Conservation (phyloP, 208 protist species). For the Acanthamoeba royreba region DNA sequence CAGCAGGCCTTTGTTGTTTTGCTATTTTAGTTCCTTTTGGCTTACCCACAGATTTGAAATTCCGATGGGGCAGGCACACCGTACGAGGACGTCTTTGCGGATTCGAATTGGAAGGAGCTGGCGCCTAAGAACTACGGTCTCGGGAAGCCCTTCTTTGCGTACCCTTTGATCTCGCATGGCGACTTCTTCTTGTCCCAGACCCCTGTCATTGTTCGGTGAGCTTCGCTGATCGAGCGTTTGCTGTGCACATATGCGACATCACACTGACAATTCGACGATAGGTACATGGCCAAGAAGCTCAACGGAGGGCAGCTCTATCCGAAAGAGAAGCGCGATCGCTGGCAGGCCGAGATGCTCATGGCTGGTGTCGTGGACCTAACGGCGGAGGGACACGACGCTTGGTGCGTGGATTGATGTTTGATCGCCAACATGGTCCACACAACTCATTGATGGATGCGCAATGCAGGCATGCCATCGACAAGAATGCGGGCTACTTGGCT, state of each 20-base stretch:
- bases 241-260: too few relatives aligned
- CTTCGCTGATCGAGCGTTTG: too few relatives aligned
- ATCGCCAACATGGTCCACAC: not conserved
- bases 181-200: not conserved
- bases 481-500: not conserved
- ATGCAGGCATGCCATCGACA: not conserved
- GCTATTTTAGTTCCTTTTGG: not conserved
- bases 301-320: not conserved
- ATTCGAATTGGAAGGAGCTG: not conserved
- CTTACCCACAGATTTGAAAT: not conserved
- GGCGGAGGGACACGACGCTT: not conserved
- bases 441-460: too few relatives aligned
- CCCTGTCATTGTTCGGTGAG: too few relatives aligned
- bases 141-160: not conserved
- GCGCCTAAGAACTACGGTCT: not conserved
- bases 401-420: not conserved
- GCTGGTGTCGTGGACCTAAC: not conserved
- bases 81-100: not conserved
- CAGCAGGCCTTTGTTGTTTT: not conserved
- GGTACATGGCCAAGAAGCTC: constrained; percentile 1
- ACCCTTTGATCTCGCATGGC: not conserved
- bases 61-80: not conserved
- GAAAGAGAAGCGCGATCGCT: not conserved
- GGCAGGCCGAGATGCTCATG: not conserved
- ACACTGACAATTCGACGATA: too few relatives aligned